Percentiles rank a stretch among this genome's conserved stretches.
These are phyloP conservation scores for Akebia trifoliata DNA, from an alignment of 164 flowering plant species.

Conservation along the genomic window DNA sequence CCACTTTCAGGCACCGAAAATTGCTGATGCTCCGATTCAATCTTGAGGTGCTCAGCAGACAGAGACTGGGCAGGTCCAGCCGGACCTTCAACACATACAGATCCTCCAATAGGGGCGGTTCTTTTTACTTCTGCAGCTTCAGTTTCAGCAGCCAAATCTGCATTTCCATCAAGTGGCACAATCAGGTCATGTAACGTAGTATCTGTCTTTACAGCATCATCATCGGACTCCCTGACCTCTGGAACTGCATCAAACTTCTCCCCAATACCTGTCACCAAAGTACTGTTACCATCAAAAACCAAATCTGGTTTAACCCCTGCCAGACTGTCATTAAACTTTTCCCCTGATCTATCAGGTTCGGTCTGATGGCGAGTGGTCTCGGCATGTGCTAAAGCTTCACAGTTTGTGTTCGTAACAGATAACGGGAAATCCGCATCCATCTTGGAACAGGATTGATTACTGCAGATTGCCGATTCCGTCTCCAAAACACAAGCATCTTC, in stretches of 20 bases:
- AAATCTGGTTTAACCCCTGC: conserved; percentile 11
- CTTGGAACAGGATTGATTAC: conserved; percentile 37
- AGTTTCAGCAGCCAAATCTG: conserved; percentile 1
- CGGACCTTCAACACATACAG: conserved; percentile 12
- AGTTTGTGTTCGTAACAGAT: conserved; percentile 15
- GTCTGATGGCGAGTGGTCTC: conserved; percentile 18
- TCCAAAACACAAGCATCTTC: conserved; percentile 67
- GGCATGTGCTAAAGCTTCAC: conserved; percentile 25
- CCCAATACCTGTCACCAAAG: conserved; percentile 3
- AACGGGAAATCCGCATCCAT: conserved; percentile 40
- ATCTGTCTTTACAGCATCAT: conserved; percentile 5
- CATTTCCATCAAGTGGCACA: conserved; percentile 4
- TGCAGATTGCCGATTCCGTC: conserved; percentile 45
- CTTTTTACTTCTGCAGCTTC: conserved; percentile 13
- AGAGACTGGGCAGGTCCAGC: neutral
- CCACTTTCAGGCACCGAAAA: conserved; percentile 10
- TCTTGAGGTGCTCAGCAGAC: conserved; percentile 10
- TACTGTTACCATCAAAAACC: conserved; percentile 18
- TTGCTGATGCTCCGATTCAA: conserved; percentile 11
- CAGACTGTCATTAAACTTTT: conserved; percentile 11
- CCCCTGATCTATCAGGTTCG: conserved; percentile 23
- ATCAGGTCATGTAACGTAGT: neutral
- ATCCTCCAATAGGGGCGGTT: conserved; percentile 3
- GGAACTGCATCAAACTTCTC: neutral
- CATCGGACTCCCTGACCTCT: conserved; percentile 2